These are phyloP conservation scores for Amauroascus niger DNA, from an alignment of 2,329 filamentous ascomycete genomes.

Conservation along the genomic window DNA sequence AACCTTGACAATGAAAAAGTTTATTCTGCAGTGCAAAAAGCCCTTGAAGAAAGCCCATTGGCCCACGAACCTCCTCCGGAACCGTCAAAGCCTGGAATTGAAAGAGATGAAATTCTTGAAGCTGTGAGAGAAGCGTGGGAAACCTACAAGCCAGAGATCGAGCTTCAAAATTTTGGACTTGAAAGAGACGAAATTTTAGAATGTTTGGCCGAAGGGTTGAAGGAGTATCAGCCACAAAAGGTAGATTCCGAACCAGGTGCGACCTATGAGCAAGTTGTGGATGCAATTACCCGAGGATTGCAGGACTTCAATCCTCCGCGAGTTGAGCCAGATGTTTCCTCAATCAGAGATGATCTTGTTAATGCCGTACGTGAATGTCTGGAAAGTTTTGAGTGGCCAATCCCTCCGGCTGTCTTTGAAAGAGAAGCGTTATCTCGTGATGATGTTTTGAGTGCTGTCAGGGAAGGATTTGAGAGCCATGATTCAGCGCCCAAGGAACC, in stretches of 20 bases:
- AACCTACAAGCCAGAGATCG: slow-evolving; percentile 85
- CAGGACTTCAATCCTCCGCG: slow-evolving; percentile 68
- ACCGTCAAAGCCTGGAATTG: slow-evolving; percentile 45
- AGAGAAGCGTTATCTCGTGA: slow-evolving; percentile 15
- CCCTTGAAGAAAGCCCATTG: slow-evolving; percentile 49
- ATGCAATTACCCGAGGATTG: slow-evolving; percentile 74
- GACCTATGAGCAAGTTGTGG: slow-evolving; percentile 73
- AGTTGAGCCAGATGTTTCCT: slow-evolving; percentile 56
- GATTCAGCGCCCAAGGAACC: slow-evolving; percentile 49
- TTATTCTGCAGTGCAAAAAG: slow-evolving; percentile 72
- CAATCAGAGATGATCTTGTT: slow-evolving; percentile 75
- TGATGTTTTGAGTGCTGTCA: slow-evolving; percentile 22
- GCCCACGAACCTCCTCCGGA: slow-evolving; percentile 47
- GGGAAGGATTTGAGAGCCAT: slow-evolving; percentile 28
- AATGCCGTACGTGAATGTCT: slow-evolving; percentile 76
- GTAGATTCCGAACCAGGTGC: slow-evolving; percentile 45
- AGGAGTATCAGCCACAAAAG: slow-evolving; percentile 53
- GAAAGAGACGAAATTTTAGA: slow-evolving; percentile 83
- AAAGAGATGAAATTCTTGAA: slow-evolving; percentile 72
- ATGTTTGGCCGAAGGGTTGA: slow-evolving; percentile 75
- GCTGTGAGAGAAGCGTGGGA: slow-evolving; percentile 89
- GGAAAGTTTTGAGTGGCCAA: slow-evolving; percentile 70
- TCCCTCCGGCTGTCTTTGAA: slow-evolving; percentile 38
- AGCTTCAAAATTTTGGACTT: slow-evolving; percentile 79
- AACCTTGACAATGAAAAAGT: slow-evolving; percentile 73